phyloP scores from a whole-genome alignment of 2,329 filamentous ascomycete species.

The Tolypocladium inflatum region DNA sequence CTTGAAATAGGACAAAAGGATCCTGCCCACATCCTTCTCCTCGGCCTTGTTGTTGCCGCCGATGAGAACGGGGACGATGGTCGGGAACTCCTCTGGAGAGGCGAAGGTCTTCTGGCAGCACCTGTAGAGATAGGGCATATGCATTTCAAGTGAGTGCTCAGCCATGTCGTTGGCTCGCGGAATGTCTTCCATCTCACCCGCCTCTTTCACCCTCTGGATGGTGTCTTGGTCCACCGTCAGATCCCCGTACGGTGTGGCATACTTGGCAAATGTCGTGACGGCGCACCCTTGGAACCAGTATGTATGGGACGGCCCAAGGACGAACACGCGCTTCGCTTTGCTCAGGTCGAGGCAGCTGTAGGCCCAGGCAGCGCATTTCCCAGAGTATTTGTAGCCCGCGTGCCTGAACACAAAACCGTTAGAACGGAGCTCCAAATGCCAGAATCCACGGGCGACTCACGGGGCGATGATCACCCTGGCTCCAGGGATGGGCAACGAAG shows the following conservation, averaged over 20 bases:
- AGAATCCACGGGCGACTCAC: slow-evolving; percentile 41
- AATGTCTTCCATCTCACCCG: slow-evolving; percentile 41
- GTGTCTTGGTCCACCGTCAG: slow-evolving; percentile 54
- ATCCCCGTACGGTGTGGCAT: slow-evolving; percentile 66
- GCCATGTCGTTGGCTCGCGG: slow-evolving; percentile 56
- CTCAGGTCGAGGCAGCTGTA: slow-evolving; percentile 83
- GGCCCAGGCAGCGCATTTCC: slow-evolving; percentile 85
- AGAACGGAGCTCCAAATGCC: neutral
- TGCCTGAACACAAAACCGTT: slow-evolving; percentile 47
- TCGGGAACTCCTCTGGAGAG: slow-evolving; percentile 50
- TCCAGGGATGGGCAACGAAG: slow-evolving; percentile 54
- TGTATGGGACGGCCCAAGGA: slow-evolving; percentile 89
- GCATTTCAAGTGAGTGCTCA: slow-evolving; percentile 96
- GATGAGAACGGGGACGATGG: slow-evolving; percentile 76
- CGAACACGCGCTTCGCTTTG: slow-evolving; percentile 75
- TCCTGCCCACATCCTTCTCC: slow-evolving; percentile 58
- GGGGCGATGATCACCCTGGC: slow-evolving; percentile 87
- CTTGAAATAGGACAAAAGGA: slow-evolving; percentile 69
- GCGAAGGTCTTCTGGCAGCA: slow-evolving; percentile 46
- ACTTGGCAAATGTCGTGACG: slow-evolving; percentile 60
- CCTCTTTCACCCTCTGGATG: slow-evolving; percentile 36
- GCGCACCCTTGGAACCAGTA: slow-evolving; percentile 71
- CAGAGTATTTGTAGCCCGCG: slow-evolving; percentile 88
- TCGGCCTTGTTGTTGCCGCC: slow-evolving; percentile 57
- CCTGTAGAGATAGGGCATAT: slow-evolving; percentile 87